Conservation (phyloP, 2,329 filamentous ascomycete genomes). For the Waltergamsia citrina region DNA sequence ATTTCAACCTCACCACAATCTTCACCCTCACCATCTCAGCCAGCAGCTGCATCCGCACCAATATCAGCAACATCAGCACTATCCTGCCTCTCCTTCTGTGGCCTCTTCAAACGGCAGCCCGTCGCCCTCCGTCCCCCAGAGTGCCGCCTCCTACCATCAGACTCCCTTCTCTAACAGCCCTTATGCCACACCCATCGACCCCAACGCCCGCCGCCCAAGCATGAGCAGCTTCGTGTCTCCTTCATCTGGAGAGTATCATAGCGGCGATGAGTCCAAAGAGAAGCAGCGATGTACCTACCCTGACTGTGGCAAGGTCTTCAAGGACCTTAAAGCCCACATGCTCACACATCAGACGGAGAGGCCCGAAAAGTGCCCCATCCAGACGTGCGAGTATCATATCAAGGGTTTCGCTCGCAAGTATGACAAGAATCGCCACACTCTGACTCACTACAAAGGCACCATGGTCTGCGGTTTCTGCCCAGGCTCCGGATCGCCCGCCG, state of each 20-base stretch:
- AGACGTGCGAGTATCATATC: conserved; percentile 81
- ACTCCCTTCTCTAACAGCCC: conserved; percentile 42
- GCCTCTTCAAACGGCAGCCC: conserved; percentile 44
- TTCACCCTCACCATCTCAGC: conserved; percentile 32
- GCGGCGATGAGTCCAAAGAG: conserved; percentile 55
- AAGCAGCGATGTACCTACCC: conserved; percentile 69
- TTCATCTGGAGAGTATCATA: conserved; percentile 47
- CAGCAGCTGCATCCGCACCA: conserved; percentile 28
- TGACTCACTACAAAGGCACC: conserved; percentile 94
- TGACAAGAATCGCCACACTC: conserved; percentile 88
- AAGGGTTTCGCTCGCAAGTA: conserved; percentile 95
- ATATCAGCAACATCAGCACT: conserved; percentile 42
- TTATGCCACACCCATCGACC: conserved; percentile 34
- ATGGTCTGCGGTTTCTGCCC: conserved; percentile 97
- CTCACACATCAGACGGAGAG: conserved; percentile 86
- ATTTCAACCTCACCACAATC: conserved; percentile 29
- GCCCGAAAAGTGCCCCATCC: conserved; percentile 89
- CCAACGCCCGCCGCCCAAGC: conserved; percentile 52
- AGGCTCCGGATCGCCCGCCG: conserved; percentile 75
- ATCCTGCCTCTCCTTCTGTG: conserved; percentile 55
- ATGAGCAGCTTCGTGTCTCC: conserved; percentile 60
- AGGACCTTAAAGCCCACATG: conserved; percentile 90
- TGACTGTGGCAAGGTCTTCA: conserved; percentile 79
- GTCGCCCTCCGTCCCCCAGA: conserved; percentile 52
- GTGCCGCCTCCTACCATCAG: conserved; percentile 39